phyloP scores from a whole-genome alignment of 331 rosid genomes.

The Malus hybrid region DNA sequence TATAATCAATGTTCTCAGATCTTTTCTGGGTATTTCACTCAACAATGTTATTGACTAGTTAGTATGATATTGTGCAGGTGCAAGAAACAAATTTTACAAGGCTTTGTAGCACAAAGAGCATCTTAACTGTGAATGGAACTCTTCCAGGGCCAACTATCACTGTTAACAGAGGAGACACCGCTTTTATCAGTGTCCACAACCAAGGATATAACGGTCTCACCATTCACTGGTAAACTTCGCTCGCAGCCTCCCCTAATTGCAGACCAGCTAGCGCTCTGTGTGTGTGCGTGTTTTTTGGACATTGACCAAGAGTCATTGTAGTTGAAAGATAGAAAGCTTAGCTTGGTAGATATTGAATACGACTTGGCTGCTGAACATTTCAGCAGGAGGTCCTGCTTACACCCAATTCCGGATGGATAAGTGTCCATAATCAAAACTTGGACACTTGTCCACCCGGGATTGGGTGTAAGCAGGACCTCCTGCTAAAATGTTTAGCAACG shows the following conservation, averaged over 20 bases:
- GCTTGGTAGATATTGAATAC: not conserved
- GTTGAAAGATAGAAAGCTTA: not conserved
- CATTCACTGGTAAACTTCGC: slow-evolving; percentile 17
- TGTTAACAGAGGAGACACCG: slow-evolving; percentile 19
- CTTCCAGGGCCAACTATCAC: slow-evolving; percentile 27
- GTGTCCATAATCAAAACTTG: too few species aligned
- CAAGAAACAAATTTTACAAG: slow-evolving; percentile 16
- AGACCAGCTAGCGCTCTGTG: too few species aligned
- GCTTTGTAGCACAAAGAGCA: slow-evolving; percentile 29
- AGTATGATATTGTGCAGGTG: not conserved
- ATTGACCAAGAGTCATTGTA: not conserved
- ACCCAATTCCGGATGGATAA: too few species aligned
- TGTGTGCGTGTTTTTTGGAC: not conserved
- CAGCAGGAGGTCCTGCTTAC: too few species aligned
- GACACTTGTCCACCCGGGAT: too few species aligned
- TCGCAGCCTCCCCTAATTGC: not conserved
- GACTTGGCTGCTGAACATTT: too few species aligned
- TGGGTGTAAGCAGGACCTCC: too few species aligned
- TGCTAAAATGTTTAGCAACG: too few species aligned
- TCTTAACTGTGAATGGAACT: slow-evolving; percentile 20
- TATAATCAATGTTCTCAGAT: not conserved
- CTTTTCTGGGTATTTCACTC: not conserved
- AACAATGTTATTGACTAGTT: too few species aligned
- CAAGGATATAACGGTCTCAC: slow-evolving; percentile 20
- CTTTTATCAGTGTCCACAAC: slow-evolving; percentile 15